Evolutionary conservation across 1,284 basidiomycete genomes (phyloP), one percentile per base, ranked within the genome.

Genomic region (Sanghuangporus weigelae): DNA sequence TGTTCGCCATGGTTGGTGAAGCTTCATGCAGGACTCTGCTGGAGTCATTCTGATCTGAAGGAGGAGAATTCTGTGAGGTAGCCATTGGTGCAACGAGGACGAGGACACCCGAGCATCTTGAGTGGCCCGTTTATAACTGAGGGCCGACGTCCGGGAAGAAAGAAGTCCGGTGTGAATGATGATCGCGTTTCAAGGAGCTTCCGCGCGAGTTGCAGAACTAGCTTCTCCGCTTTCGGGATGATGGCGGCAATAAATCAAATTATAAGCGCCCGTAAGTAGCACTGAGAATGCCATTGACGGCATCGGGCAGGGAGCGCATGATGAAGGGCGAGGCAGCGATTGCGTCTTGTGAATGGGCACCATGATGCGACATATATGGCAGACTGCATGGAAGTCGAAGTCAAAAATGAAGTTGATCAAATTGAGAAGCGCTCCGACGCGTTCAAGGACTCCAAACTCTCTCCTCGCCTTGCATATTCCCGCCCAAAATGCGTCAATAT

Each of bases 1-100:
- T 36, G 23, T 55, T 53, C 11, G 50, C 50, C 8, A 66, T 36
- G 2, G 65, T 66, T 12, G 61, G 40, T 12, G 57, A 55, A 36
- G 54, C 46, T 46, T 57, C 59, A 44, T 61, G 56, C 8, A 57
- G 59, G 8, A 44, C 42, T 42, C 7, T 31, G 35, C 16, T n/a
- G 12, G 59, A 53, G 31, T 61, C 59, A 40, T n/a, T 51, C 40
- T 21, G 26, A 8, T 40, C 19, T n/a, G 14, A 21, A 14, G 44
- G 56, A 21, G 62, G 62, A 16, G 26, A 50, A 12, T 35, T 50
- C 23, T 59, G 56, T 16, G 38, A 59, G 49, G 57, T 21, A 42
- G 62, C 57, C 62, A 58, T 63, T 10, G 57, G 2, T n/a, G 26
- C n/a, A n/a, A n/a, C 16, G 44, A 46, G 44, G 26, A 26, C 14